Percentiles rank a stretch among this genome's conserved stretches.
Conservation (phyloP, 208 protist species). For the Blechomonas ayalai region DNA sequence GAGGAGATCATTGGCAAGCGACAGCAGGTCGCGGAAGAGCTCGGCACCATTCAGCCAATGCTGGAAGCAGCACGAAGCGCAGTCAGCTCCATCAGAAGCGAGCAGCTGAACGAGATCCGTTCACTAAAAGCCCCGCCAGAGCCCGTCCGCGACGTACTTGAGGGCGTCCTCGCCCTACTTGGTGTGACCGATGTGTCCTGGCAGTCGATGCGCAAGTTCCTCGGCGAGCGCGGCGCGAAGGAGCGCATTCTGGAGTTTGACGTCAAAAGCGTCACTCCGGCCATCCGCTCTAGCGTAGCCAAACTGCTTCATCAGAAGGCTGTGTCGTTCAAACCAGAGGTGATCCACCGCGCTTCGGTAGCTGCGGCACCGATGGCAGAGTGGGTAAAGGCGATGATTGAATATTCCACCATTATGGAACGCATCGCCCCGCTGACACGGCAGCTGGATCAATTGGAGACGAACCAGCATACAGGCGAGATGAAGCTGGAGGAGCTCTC, state of each 20-base stretch:
- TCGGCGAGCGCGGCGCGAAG: constrained; percentile 89
- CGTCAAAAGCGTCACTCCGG: constrained; percentile 83
- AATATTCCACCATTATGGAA: constrained; percentile 94
- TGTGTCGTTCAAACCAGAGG: constrained; percentile 90
- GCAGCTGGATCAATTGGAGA: constrained; percentile 79
- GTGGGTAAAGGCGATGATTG: constrained; percentile 95
- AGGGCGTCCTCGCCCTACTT: constrained; percentile 95
- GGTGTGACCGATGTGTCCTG: constrained; percentile 93
- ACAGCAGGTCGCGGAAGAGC: constrained; percentile 86
- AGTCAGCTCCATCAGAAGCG: constrained; percentile 90
- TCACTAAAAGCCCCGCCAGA: constrained; percentile 92
- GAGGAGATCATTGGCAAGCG: constrained; percentile 72
- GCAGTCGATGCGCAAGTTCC: constrained; percentile 95
- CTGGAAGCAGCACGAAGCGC: constrained; percentile 92
- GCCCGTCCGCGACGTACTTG: constrained; percentile 93
- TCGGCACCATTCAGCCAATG: constrained; percentile 90
- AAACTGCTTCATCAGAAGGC: constrained; percentile 84
- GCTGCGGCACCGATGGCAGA: constrained; percentile 95
- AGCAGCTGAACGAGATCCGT: constrained; percentile 95
- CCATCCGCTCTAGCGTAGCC: constrained; percentile 72
- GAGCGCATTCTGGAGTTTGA: constrained; percentile 96
- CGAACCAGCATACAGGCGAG: constrained; percentile 66
- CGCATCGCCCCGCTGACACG: constrained; percentile 79
- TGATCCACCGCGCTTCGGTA: constrained; percentile 86
- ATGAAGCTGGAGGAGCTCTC: constrained; percentile 67